Evolutionary conservation across 495 filamentous ascomycete genomes (phyloP).

Genomic region (Amniculicola lignicola): DNA sequence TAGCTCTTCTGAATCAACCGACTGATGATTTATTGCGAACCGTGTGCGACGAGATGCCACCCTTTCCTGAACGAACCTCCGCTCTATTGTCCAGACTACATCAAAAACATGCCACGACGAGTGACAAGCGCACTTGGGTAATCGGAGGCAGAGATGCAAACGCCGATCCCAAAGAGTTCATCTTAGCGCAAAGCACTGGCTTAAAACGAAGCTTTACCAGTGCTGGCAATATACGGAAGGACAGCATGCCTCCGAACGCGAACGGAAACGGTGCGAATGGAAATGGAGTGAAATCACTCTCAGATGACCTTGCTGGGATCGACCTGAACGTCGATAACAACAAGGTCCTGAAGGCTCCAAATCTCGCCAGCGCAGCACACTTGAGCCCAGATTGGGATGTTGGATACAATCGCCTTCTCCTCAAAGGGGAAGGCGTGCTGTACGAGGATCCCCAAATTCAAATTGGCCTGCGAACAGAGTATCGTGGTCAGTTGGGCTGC

Average conservation of each 20-base stretch:
- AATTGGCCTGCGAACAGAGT: slow-evolving; percentile 88
- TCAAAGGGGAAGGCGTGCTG: slow-evolving; percentile 77
- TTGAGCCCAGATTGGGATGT: slow-evolving; percentile 90
- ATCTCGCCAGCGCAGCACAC: slow-evolving; percentile 88
- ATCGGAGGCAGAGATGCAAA: slow-evolving; percentile 93
- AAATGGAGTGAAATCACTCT: slow-evolving; percentile 27
- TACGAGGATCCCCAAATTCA: slow-evolving; percentile 96
- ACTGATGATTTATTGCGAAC: slow-evolving; percentile 92
- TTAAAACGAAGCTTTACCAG: slow-evolving; percentile 80
- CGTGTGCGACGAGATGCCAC: slow-evolving; percentile 98
- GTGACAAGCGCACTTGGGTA: slow-evolving; percentile 93
- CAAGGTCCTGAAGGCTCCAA: slow-evolving; percentile 61
- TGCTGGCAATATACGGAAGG: slow-evolving; percentile 38
- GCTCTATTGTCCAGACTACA: slow-evolving; percentile 89
- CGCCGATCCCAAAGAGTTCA: slow-evolving; percentile 72
- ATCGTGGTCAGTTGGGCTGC: slow-evolving; percentile 88
- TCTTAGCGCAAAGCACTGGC: slow-evolving; percentile 74
- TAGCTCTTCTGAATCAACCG: slow-evolving; percentile 77
- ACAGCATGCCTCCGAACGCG: slow-evolving; percentile 44
- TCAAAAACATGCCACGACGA: slow-evolving; percentile 84
- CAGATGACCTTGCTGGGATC: slow-evolving; percentile 63
- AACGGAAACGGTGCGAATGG: slow-evolving; percentile 41
- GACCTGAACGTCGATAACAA: slow-evolving; percentile 66
- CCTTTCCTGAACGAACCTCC: slow-evolving; percentile 91
- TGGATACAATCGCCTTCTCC: slow-evolving; percentile 81